Evolutionary conservation across 2,329 filamentous ascomycete species (phyloP), one percentile per base, ranked within the genome.

Genomic region (Curvularia hawaiiensis): DNA sequence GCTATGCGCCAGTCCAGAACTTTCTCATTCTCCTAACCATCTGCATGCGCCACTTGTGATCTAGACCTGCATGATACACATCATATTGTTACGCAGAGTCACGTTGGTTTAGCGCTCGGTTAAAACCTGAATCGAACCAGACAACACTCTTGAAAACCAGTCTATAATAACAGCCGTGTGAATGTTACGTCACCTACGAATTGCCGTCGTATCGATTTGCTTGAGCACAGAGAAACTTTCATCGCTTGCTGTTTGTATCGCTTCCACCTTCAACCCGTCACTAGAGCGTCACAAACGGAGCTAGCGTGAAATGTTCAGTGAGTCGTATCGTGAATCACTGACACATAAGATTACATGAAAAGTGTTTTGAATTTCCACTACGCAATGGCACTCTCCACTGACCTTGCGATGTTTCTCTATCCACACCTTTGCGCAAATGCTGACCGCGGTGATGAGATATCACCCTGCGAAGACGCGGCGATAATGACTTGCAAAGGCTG

Each of bases 341-440:
- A 28, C 26, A 7, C 26, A 28, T 28, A 7, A 28, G 26, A 28
- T 28, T 28, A 7, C 3, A 28, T 28, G 26, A 9, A 6, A 28
- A 28, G 26, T n/a, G n/a, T n/a, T 28, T 28, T 28, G 26, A 9
- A 28, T 28, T 28, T 28, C 26, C 6, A 28, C 26, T 28, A 28
- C 26, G 26, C 26, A 9, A 28, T 28, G 26, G 26, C 26, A 28
- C 26, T 9, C 26, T 7, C 26, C 9, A 28, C 4, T 9, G 26
- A 28, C 26, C 9, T 28, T 28, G 9, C 26, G 26, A 7, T 8
- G 8, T 50, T 50, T 24, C 33, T 50, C 16, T 30, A 40, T n/a
- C 47, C 47, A 24, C 33, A 26, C 9, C 47, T 50, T 8, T 50
- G 47, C 8, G 35, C 47, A 9, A 50, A 50, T 16, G 28, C 47